Percentiles rank a stretch among this genome's conserved stretches.
Conservation (phyloP, 345 rosid species). For the Euclidium syriacum region DNA sequence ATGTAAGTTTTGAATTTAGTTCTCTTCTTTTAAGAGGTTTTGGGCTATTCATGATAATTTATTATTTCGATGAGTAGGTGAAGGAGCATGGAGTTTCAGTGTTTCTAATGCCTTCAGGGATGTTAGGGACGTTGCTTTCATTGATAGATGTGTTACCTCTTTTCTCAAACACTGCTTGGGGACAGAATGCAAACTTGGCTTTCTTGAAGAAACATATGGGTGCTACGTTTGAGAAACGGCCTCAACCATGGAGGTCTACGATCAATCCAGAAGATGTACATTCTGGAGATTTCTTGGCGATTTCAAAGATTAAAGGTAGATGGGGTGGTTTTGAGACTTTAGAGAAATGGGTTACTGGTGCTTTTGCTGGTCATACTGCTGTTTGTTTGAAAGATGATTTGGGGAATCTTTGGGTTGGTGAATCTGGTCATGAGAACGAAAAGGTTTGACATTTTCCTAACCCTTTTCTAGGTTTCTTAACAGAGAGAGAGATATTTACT, state of each 20-base stretch:
- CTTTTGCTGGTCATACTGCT: constrained; percentile 98
- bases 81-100: constrained; percentile 91
- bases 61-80: constrained; percentile 43
- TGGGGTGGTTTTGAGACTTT: constrained; percentile 99
- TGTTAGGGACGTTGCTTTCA: constrained; percentile 87
- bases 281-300: constrained; percentile 86
- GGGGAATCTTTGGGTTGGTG: constrained; percentile 99
- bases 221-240: constrained; percentile 77
- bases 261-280: constrained; percentile 79
- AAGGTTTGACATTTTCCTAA: constrained; percentile 41
- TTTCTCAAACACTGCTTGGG: constrained; percentile 88
- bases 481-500: background rate
- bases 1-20: constrained; percentile 45
- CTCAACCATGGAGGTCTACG: constrained; percentile 62
- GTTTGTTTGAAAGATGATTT: constrained; percentile 91
- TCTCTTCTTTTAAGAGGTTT: background rate
- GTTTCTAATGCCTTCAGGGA: constrained; percentile 97
- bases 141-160: constrained; percentile 83
- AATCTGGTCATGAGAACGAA: constrained; percentile 98
- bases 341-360: constrained; percentile 99
- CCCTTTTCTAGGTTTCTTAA: background rate
- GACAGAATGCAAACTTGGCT: constrained; percentile 82
- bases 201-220: constrained; percentile 90
- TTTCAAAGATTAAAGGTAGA: constrained; percentile 92
- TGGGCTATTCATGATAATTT: background rate